phyloP scores from a whole-genome alignment of 495 filamentous ascomycete genomes.

The Neurospora pannonica region DNA sequence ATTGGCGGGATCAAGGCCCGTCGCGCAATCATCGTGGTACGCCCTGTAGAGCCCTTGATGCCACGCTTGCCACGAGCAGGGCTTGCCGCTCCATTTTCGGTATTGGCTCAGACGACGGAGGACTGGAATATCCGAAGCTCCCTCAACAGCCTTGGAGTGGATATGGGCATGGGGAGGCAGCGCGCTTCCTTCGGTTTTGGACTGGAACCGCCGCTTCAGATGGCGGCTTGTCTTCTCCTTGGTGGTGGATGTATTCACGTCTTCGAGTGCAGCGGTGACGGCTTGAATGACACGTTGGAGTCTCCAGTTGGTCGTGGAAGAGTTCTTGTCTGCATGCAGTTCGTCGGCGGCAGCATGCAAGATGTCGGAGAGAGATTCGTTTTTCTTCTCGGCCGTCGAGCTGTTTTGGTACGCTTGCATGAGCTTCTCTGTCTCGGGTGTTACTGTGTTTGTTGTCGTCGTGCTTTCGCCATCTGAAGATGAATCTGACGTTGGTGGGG shows the following conservation, averaged over 20 bases:
- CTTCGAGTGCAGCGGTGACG: not conserved
- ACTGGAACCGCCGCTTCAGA: not conserved
- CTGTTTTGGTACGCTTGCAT: not conserved
- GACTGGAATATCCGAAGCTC: not conserved
- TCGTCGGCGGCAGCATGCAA: not conserved
- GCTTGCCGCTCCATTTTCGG: not conserved
- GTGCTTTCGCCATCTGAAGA: not conserved
- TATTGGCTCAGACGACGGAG: not conserved
- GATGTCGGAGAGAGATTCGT: not conserved
- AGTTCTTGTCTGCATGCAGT: rapidly evolving
- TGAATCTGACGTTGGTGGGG: not conserved
- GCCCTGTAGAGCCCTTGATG: not conserved
- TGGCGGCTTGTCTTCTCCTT: not conserved
- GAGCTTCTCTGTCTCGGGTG: not conserved
- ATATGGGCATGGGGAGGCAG: not conserved
- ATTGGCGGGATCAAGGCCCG: not conserved
- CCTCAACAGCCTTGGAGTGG: not conserved
- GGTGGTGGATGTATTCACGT: not conserved
- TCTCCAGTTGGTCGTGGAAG: not conserved
- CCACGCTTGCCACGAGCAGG: not conserved
- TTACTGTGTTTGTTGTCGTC: not conserved
- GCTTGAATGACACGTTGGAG: not conserved
- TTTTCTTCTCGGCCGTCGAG: not conserved
- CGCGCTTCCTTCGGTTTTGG: not conserved
- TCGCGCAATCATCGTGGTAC: not conserved